These are phyloP conservation scores for Colletotrichum phormii DNA, from an alignment of 2,329 filamentous ascomycete genomes.

Conservation along the genomic window DNA sequence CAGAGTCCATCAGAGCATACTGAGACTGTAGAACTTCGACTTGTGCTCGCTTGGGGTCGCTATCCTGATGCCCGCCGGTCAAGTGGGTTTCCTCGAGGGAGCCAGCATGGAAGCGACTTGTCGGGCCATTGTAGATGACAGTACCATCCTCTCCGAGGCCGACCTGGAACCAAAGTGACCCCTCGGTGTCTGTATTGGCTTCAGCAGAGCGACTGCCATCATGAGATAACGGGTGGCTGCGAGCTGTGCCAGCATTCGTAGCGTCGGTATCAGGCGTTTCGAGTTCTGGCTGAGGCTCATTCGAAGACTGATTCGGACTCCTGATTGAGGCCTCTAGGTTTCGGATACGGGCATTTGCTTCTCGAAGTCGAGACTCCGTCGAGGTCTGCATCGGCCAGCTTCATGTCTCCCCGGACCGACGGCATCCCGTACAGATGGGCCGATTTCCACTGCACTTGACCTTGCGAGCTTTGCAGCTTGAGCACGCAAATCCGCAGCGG, in stretches of 20 bases:
- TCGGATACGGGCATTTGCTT: constrained; percentile 28
- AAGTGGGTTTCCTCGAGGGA: constrained; percentile 12
- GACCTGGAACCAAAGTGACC: constrained; percentile 38
- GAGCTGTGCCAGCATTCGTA: not conserved
- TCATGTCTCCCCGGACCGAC: constrained; percentile 24
- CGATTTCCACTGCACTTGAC: constrained; percentile 34
- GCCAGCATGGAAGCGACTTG: constrained; percentile 40
- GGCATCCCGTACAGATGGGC: constrained; percentile 28
- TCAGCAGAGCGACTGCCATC: not conserved
- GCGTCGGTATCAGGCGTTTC: not conserved
- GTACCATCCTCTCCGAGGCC: constrained; percentile 39
- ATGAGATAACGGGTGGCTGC: not conserved
- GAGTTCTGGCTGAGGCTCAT: too few species aligned
- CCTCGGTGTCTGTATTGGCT: not conserved
- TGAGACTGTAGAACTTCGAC: constrained; percentile 22
- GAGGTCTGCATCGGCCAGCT: constrained; percentile 12
- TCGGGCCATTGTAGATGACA: constrained; percentile 40
- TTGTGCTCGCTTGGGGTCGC: not conserved
- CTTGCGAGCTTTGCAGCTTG: constrained; percentile 31
- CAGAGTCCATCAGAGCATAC: constrained; percentile 35
- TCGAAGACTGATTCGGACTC: not conserved
- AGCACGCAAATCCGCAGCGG: constrained; percentile 32
- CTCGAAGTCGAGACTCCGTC: constrained; percentile 14
- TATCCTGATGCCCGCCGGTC: not conserved
- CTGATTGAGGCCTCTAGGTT: constrained; percentile 12